Base-by-base conservation (phyloP, 2,329 filamentous ascomycete genomes). In the Alternaria rosae region DNA sequence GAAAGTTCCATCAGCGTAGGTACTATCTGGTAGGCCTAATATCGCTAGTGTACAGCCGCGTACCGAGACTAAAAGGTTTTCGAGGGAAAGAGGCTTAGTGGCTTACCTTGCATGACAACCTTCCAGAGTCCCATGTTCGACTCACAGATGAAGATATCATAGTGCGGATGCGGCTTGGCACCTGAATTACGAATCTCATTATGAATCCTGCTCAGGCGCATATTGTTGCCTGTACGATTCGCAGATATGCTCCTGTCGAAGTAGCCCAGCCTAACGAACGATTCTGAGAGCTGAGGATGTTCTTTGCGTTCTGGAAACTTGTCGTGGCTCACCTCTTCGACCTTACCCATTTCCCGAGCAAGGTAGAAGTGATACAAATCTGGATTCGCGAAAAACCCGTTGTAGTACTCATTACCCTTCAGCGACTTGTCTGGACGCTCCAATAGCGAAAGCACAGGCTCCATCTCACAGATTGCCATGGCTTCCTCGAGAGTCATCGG, bases 51-150 rank as follows among this genome's bases (percentile, higher is more conserved):
- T n/a, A n/a, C n/a, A n/a, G n/a, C n/a, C n/a, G n/a, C n/a, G n/a
- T n/a, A n/a, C n/a, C n/a, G n/a, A n/a, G n/a, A n/a, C n/a, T n/a
- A n/a, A n/a, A n/a, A n/a, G n/a, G n/a, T n/a, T n/a, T n/a, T n/a
- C n/a, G n/a, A n/a, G n/a, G n/a, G n/a, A n/a, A n/a, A n/a, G n/a
- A n/a, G n/a, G n/a, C n/a, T n/a, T n/a, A n/a, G n/a, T n/a, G n/a
- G n/a, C n/a, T n/a, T n/a, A n/a, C 32, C 32, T n/a, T 38, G 32
- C 69, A 82, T 78, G 9, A 79, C 75, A 7, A 81, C 65, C 61
- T 82, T 81, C 78, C 77, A 81, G 67, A 82, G 79, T 2, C 66
- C 70, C 60, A 81, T 76, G 57, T 82, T 78, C 25, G 65, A 63
- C 56, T 81, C 78, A 21, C 70, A 78, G 25, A 82, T 73, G 59